A percentile compares a stretch with the other conserved stretches of the same genome.
Conservation (phyloP, 768 basidiomycete species). For the Udeniomyces megalosporus region DNA sequence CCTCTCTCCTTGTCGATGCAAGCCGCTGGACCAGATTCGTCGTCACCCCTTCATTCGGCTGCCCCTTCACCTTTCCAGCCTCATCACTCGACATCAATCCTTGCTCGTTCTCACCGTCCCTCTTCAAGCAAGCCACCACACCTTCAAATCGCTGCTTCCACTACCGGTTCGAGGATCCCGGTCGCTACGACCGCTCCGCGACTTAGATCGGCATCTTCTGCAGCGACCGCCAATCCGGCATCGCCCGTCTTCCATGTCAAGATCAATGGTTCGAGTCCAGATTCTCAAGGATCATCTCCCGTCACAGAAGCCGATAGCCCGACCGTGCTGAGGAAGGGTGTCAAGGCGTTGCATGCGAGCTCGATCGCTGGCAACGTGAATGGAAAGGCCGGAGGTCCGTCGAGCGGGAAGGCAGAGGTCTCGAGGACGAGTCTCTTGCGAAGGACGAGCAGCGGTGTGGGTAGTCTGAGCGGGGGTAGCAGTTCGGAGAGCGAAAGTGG, state of each 20-base stretch:
- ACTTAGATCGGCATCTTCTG: background rate
- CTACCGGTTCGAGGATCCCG: background rate
- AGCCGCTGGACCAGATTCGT: background rate
- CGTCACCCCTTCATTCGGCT: constrained; percentile 2
- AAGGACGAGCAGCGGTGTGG: constrained; percentile 13
- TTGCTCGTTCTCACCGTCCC: constrained; percentile 12
- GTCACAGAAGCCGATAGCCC: constrained; percentile 11
- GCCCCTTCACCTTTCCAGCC: background rate
- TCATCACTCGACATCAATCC: constrained; percentile 3
- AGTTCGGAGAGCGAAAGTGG: constrained; percentile 11
- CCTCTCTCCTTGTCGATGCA: constrained; percentile 12
- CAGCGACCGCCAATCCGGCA: background rate
- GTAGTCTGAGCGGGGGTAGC: background rate
- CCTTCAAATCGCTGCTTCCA: background rate
- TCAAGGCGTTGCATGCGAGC: background rate
- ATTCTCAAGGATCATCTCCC: constrained; percentile 2
- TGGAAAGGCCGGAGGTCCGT: background rate
- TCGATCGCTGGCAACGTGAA: background rate
- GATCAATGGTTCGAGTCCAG: background rate
- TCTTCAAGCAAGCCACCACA: constrained; percentile 9
- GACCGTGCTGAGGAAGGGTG: constrained; percentile 1
- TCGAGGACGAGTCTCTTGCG: background rate
- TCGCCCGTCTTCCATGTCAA: background rate
- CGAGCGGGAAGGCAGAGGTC: background rate
- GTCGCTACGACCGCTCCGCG: background rate